Base-by-base conservation (phyloP, 768 basidiomycete genomes). In the Lentinus tigrinus region DNA sequence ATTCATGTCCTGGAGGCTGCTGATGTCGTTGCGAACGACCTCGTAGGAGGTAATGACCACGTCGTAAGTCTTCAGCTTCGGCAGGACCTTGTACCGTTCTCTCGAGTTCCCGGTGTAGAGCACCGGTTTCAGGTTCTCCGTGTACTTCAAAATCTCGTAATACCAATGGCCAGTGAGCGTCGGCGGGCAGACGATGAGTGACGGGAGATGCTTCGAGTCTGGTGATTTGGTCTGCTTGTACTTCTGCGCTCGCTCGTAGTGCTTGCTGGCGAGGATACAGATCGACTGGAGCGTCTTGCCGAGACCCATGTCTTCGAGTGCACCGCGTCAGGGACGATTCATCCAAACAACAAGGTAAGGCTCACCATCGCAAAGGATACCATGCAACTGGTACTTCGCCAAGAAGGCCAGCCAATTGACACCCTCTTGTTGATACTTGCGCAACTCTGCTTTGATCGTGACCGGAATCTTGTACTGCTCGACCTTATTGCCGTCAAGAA, bases 111-210 rank as follows among this genome's bases (percentile, higher is more conserved):
- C 97, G 8, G 89, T 88, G 73, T 98, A 99, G 60, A 95, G 77
- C 47, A 97, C 78, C 0, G 95, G 93, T 27, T 81, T 82, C 50
- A 98, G 79, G 65, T 88, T 90, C 47, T 90, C 88, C 3, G 88
- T 81, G 65, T 98, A 99, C 69, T 97, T 98, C 47, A 88, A 78
- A 58, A 98, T 89, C 75, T 99, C 97, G 73, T 98, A 96, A 71
- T 93, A 95, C 97, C 97, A 99, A 70, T 99, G 97, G 10, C 97
- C 96, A 2, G 94, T 97, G 51, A 99, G 83, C 1, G 97, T 99
- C 3, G 97, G 96, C 0, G 97, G 97, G 66, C 97, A 99, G 54
- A 98, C 76, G 63, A 99, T 95, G 26, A 99, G 81, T 3, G 96
- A 97, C 0, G 97, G 95, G 28, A 98, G 78, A 72, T 93, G 95